These are phyloP conservation scores for Psilocybe azurescens DNA, from an alignment of 768 basidiomycete genomes.

Conservation along the genomic window DNA sequence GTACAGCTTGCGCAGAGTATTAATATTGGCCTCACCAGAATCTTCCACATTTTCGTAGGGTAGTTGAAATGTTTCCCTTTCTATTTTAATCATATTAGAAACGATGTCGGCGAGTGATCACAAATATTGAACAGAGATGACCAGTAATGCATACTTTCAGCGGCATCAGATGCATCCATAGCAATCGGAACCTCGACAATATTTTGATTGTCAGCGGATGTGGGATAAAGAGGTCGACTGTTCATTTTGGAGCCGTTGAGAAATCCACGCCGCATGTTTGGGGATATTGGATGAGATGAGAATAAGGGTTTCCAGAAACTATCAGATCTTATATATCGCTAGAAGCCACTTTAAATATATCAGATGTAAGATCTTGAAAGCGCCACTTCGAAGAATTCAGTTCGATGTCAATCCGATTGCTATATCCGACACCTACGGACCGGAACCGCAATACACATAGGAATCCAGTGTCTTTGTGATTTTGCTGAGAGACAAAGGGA, in stretches of 20 bases:
- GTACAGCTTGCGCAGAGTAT: too few relatives aligned
- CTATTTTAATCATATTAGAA: too few relatives aligned
- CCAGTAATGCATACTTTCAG: not conserved
- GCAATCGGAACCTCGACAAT: not conserved
- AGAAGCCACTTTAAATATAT: too few relatives aligned
- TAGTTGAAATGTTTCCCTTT: not conserved
- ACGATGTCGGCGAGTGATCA: not conserved
- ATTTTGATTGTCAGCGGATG: not conserved
- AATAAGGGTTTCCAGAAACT: too few relatives aligned
- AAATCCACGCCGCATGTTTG: constrained; percentile 31
- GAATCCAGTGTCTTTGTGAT: too few relatives aligned
- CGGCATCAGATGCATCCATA: not conserved
- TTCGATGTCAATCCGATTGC: too few relatives aligned
- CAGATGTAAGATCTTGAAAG: too few relatives aligned
- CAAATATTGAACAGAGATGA: not conserved
- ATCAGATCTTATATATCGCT: too few relatives aligned
- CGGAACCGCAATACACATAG: too few relatives aligned
- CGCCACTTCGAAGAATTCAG: too few relatives aligned
- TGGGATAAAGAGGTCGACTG: constrained; percentile 11
- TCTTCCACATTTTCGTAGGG: constrained; percentile 11
- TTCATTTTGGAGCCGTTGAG: constrained; percentile 26
- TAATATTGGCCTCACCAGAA: not conserved
- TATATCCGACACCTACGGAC: too few relatives aligned
- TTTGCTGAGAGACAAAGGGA: too few relatives aligned
- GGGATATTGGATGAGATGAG: not conserved